A percentile compares a stretch with the other conserved stretches of the same genome.
Evolutionary conservation across 768 basidiomycete species (phyloP).

Genomic region (Albatrellus ellisii): DNA sequence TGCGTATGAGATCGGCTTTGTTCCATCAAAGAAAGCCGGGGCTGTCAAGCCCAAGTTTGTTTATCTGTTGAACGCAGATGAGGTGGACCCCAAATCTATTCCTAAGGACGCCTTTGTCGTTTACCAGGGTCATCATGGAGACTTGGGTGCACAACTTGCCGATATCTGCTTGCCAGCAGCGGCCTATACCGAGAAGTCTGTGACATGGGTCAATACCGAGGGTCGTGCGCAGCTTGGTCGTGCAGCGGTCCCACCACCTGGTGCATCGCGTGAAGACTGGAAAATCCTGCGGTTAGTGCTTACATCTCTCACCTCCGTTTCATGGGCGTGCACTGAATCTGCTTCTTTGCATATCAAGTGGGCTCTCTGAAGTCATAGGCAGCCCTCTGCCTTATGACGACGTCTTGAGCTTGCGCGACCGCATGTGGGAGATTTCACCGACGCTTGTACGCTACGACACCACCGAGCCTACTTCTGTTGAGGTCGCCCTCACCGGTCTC

Average conservation of each 20-base stretch:
- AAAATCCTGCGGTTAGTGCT: slow-evolving; percentile 74
- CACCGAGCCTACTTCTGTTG: slow-evolving; percentile 62
- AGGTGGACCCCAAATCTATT: slow-evolving; percentile 77
- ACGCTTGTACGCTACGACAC: slow-evolving; percentile 76
- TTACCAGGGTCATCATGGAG: slow-evolving; percentile 98
- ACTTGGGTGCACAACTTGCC: slow-evolving; percentile 92
- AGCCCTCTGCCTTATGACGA: slow-evolving; percentile 82
- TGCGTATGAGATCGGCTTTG: slow-evolving; percentile 91
- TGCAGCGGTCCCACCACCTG: slow-evolving; percentile 89
- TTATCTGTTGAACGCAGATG: slow-evolving; percentile 94
- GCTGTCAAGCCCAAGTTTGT: slow-evolving; percentile 81
- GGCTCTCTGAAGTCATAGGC: slow-evolving; percentile 81
- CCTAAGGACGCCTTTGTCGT: slow-evolving; percentile 92
- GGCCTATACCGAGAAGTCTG: slow-evolving; percentile 87
- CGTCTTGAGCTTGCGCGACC: slow-evolving; percentile 67
- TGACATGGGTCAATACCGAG: slow-evolving; percentile 96
- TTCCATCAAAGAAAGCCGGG: slow-evolving; percentile 70
- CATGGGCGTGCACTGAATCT: background rate
- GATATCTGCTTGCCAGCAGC: slow-evolving; percentile 89
- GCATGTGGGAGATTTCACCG: slow-evolving; percentile 96
- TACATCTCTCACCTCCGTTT: background rate
- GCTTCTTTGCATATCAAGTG: slow-evolving; percentile 34
- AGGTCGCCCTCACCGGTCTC: slow-evolving; percentile 61
- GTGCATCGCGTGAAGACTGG: slow-evolving; percentile 93
- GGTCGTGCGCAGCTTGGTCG: slow-evolving; percentile 85